These are phyloP conservation scores for Jimgerdemannia lactiflua DNA, from an alignment of 192 early-diverging fungal species.

Conservation along the genomic window DNA sequence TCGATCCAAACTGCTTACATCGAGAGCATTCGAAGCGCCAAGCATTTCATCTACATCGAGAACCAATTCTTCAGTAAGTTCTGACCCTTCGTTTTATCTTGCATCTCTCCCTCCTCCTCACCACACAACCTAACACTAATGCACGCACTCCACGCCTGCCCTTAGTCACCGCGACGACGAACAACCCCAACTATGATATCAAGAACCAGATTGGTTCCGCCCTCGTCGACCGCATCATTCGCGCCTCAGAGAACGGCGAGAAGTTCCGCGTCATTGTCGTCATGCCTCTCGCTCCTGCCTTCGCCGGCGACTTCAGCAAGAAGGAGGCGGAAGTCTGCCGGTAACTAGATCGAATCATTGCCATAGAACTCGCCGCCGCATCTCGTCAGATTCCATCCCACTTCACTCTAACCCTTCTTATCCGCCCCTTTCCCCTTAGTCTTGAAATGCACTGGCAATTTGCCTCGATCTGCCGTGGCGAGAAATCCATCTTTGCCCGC, in stretches of 20 bases:
- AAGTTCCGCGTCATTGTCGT: slow-evolving; percentile 76
- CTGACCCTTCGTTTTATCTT: background rate
- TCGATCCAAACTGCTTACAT: slow-evolving; percentile 85
- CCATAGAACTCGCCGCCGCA: background rate
- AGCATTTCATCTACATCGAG: slow-evolving; percentile 94
- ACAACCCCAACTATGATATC: slow-evolving; percentile 7
- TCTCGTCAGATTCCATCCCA: background rate
- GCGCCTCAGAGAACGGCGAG: slow-evolving; percentile 62
- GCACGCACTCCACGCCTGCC: background rate
- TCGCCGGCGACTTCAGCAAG: slow-evolving; percentile 77
- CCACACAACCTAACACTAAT: too few relatives aligned
- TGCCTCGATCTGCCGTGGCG: slow-evolving; percentile 72
- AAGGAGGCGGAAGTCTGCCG: slow-evolving; percentile 26
- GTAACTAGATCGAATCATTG: background rate
- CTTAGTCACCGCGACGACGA: background rate
- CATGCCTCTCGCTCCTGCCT: slow-evolving; percentile 83
- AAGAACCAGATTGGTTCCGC: slow-evolving; percentile 44
- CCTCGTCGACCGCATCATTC: slow-evolving; percentile 70
- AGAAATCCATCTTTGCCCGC: slow-evolving; percentile 60
- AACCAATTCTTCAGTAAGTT: slow-evolving; percentile 89
- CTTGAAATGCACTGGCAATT: slow-evolving; percentile 84
- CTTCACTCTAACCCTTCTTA: slow-evolving; percentile 24
- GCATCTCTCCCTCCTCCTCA: background rate
- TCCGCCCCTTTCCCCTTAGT: slow-evolving; percentile 3
- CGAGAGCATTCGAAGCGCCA: slow-evolving; percentile 65